Evolutionary conservation across 1,284 basidiomycete genomes (phyloP), one percentile per base, ranked within the genome.

Genomic region (Naganishia cerealis): DNA sequence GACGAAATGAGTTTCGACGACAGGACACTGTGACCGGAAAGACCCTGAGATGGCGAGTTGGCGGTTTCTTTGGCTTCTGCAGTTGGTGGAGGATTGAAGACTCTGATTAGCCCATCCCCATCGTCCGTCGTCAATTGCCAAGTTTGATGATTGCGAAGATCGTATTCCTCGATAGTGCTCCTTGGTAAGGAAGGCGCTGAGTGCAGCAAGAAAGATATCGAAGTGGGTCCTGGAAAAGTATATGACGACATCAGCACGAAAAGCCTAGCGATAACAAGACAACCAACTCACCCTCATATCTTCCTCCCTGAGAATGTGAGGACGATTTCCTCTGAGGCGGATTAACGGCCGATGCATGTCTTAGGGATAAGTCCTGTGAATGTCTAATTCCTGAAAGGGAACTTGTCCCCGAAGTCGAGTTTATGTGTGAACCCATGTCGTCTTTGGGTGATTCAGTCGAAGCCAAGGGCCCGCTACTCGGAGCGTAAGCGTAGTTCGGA

Each of bases 71-170:
- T 54, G 16, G 55, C 52, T 42, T 71, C 66, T 7, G 65, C 67
- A 5, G 65, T 66, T 6, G 67, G 26, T 18, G 76, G 86, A 50
- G 81, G 80, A 73, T 90, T 89, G 75, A 88, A 86, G 48, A 98
- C 88, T 65, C 88, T 87, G 74, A 99, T 94, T 71, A 95, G 84
- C 0, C 94, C 94, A 71, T 95, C 90, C 12, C 92, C 92, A 16
- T 81, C 79, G 38, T 85, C 86, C 67, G 87, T 85, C 71, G 87
- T 86, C 62, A 94, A 86, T 77, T 92, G 89, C 85, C 90, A 94
- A 2, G 86, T 86, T 77, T 90, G 88, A 76, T 93, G 87, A 77
- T 92, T 88, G 21, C 89, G 87, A 70, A 88, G 84, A 79, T 97
- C 93, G 78, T 92, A 94, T 40, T 84, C 87, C 81, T 94, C 91